Evolutionary conservation across 306 rosid species (phyloP).

Genomic region (Cicer yamashitae): DNA sequence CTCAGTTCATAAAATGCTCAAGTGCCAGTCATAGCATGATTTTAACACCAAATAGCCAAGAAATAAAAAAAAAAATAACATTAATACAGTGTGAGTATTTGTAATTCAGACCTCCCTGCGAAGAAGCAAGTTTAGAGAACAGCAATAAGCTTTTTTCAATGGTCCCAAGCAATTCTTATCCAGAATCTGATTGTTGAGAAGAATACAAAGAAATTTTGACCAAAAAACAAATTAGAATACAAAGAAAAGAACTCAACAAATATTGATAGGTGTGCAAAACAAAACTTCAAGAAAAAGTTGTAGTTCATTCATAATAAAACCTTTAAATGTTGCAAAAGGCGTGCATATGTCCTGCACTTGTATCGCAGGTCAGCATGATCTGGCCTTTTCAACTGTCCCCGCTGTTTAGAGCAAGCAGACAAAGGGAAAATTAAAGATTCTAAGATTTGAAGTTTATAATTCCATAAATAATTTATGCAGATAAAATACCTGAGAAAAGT

Average conservation of each 20-base stretch:
- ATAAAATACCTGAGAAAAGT: conserved; percentile 86
- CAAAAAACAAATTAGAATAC: not conserved
- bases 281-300: conserved; percentile 28
- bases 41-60: conserved; percentile 29
- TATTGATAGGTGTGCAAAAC: conserved; percentile 18
- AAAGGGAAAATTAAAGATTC: conserved; percentile 40
- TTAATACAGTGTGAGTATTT: conserved; percentile 36
- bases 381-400: conserved; percentile 97
- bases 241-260: conserved; percentile 9
- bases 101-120: conserved; percentile 83
- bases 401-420: conserved; percentile 58
- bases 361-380: conserved; percentile 94
- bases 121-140: conserved; percentile 92
- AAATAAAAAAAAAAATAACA: conserved; percentile 34
- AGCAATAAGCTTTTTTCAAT: conserved; percentile 81
- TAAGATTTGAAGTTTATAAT: conserved; percentile 18
- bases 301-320: conserved; percentile 49
- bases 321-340: conserved; percentile 90
- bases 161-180: conserved; percentile 79
- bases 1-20: conserved; percentile 31
- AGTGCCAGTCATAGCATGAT: conserved; percentile 28
- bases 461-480: conserved; percentile 29
- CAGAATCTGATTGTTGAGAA: conserved; percentile 68
- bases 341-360: conserved; percentile 94
- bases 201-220: conserved; percentile 19